Evolutionary conservation across 129 eudicot genomes (phyloP), one percentile per base, ranked within the genome.

Genomic region (Heracleum sosnowskyi): DNA sequence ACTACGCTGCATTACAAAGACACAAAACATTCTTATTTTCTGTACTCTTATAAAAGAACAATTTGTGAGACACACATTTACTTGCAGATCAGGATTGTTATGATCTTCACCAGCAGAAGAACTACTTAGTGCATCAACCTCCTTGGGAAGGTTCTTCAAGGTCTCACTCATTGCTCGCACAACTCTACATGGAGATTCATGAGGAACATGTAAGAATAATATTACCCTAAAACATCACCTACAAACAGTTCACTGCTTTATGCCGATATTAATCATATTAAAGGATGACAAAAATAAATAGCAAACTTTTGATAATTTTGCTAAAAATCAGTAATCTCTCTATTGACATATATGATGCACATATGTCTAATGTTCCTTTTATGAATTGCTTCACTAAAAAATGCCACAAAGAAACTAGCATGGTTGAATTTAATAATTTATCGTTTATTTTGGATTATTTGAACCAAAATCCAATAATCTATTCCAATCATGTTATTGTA

Each of bases 151-250:
- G 80, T 85, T 79, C 85, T 92, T 92, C 85, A 90, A 78, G 53
- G 91, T 86, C 81, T 83, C 93, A 74, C 84, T 90, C 90, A 92
- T 92, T 79, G 90, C 93, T 76, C 97, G 85, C 85, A 92, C 97
- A 82, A 90, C 96, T 88, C 96, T 92, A 82, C 33, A 76, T 78
- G 79, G 71, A 69, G 24, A 71, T 72, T 64, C 34, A 82, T 2
- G 47, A 37, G 41, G 33, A 39, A 53, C 40, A 47, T 77, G 57
- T 73, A 57, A 69, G 44, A 35, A 17, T 33, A 16, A 29, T 26
- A 11, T 64, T 13, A 17, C 11, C 37, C 11, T 33, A 44, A 16
- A 69, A 69, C 20, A 69, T 33, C 18, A 29, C 70, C 37, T 3
- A 31, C 5, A 64, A 29, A 31, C 70, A 29, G 64, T 64, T 64